Base-by-base conservation (phyloP, 2,329 filamentous ascomycete genomes). In the Juglanconis oblonga region DNA sequence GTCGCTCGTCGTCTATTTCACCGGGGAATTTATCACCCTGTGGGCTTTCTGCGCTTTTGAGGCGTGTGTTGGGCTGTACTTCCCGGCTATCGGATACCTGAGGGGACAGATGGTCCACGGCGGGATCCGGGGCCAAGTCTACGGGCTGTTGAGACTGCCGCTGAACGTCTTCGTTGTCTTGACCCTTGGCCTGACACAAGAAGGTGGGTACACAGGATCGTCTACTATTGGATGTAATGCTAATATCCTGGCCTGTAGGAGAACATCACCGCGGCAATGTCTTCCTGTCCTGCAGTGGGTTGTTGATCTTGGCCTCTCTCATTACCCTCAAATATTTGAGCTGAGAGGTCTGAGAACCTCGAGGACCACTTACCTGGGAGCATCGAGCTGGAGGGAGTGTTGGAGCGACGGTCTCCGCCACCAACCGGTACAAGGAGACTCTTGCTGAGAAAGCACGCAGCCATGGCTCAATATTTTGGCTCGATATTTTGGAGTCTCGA, bases 31-130 rank as follows among this genome's bases (percentile, higher is more conserved):
- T 3, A 49, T 77, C 4, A 75, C 81, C 0, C 82, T 87, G 64
- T 84, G 80, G 79, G 76, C 76, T 7, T 84, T 87, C 66, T 84
- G 81, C 65, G 62, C 84, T 1, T 80, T 87, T 56, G 83, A 87
- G 67, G 72, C 75, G 10, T 84, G 81, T 67, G 78, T 86, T 29
- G 84, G 84, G 5, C 73, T 81, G 40, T 87, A 87, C 66, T 86
- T 77, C 65, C 84, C 84, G 0, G 79, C 76, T 59, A 82, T 85
- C 68, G 80, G 77, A 1, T 79, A 79, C 52, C 67, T 86, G 57
- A 86, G 86, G 69, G 79, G 80, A 38, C 73, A 77, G 47, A 67
- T 81, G 3, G 74, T 85, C n/a, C 77, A 82, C 1, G 83, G 87
- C 67, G 76, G 76, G 2, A 73, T 78, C 31, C 74, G 84, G 48